A percentile compares a stretch with the other conserved stretches of the same genome.
These are phyloP conservation scores for Rhodomyrtus psidioides DNA, from an alignment of 441 rosid genomes.

Conservation along the genomic window DNA sequence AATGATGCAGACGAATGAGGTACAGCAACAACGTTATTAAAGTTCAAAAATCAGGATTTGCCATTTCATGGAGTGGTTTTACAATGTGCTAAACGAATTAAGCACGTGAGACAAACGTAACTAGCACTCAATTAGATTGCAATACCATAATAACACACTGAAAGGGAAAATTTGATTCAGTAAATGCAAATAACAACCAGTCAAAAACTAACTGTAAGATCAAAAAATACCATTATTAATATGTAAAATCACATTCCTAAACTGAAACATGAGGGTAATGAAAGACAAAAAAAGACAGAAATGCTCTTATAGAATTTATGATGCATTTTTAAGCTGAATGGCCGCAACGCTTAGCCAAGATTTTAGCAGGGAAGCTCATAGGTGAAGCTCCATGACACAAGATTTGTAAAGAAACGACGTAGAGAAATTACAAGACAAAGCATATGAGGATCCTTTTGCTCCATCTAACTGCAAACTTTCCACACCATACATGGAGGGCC, in stretches of 20 bases:
- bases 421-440: not conserved
- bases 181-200: not conserved
- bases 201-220: not conserved
- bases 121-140: not conserved
- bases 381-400: not conserved
- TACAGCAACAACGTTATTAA: not conserved
- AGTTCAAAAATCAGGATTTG: not conserved
- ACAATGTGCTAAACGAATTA: not conserved
- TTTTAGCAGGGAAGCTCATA: not conserved
- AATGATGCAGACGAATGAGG: not conserved
- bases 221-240: not conserved
- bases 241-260: not conserved
- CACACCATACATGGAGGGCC: not conserved
- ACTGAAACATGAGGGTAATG: not conserved
- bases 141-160: not conserved
- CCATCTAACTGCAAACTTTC: not conserved
- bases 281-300: not conserved
- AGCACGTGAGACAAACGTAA: not conserved
- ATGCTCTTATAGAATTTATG: not conserved
- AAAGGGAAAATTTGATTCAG: not conserved
- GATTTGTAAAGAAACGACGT: not conserved
- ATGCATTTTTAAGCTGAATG: not conserved
- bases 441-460: not conserved
- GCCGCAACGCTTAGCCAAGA: not conserved
- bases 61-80: not conserved